Evolutionary conservation across 2,329 filamentous ascomycete genomes (phyloP), one percentile per base, ranked within the genome.

Genomic region (Fusarium agapanthi): DNA sequence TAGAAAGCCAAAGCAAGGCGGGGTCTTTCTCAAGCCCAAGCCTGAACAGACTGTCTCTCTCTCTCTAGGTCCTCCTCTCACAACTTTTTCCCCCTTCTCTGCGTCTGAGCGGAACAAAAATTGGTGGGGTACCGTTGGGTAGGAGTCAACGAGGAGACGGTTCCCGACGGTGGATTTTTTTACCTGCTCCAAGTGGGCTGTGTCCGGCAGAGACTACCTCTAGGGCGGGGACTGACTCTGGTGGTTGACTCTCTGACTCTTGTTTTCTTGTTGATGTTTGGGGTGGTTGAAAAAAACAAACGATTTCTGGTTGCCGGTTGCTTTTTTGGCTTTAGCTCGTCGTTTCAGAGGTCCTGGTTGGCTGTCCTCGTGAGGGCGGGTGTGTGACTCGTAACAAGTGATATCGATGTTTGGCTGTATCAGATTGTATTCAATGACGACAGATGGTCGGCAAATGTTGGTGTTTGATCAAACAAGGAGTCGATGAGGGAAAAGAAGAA

Each of bases 351-450:
- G 64, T 60, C 43, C 37, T 67, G 58, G 67, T 74, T 74, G 67
- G 71, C 53, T 67, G 47, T 55, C 55, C 50, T 73, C 43, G 59
- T 71, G 50, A 71, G 56, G 63, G 63, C 53, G 50, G 45, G 51
- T 65, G 56, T 68, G 60, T 74, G 72, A 74, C 72, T 74, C 64
- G 71, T 67, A 72, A 59, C 47, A 72, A 74, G 45, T 60, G 66
- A 71, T 28, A 51, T 40, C 56, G 47, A 54, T 56, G 40, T 41
- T 61, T 61, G 69, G 38, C 45, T 44, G 16, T 47, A 63, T 47
- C 38, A 14, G 16, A 51, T 28, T 28, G 38, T 32, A 58, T 20
- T 55, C 61, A 69, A 69, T 65, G 59, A 60, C 60, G 60, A 56
- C 41, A 58, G 38, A 24, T 26, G 16, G 35, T 18, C 28, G 32